Evolutionary conservation across 352 stramenopile genomes (phyloP).

Genomic region (Phytophthora aleatoria): DNA sequence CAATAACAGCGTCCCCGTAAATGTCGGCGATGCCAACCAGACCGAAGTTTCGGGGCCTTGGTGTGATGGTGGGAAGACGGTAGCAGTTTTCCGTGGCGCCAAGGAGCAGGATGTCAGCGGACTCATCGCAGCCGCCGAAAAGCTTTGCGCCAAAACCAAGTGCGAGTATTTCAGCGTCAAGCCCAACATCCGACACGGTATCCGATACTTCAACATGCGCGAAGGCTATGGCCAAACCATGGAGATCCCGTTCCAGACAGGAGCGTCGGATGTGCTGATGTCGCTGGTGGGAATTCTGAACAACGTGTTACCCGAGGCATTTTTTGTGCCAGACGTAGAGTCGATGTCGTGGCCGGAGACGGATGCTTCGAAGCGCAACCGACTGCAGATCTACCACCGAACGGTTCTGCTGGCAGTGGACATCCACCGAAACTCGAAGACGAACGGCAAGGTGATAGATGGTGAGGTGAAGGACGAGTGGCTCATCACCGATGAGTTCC

Average conservation of each 20-base stretch:
- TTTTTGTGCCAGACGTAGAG: slow-evolving; percentile 44
- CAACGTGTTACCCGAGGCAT: slow-evolving; percentile 48
- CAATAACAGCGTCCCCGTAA: slow-evolving; percentile 10
- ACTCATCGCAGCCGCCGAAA: slow-evolving; percentile 46
- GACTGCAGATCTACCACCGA: slow-evolving; percentile 44
- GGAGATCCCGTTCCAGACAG: slow-evolving; percentile 57
- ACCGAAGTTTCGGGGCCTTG: slow-evolving; percentile 22
- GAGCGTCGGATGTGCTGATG: slow-evolving; percentile 50
- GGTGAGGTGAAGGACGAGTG: neutral
- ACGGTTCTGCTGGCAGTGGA: neutral
- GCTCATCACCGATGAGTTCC: neutral
- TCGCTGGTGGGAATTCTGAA: slow-evolving; percentile 61
- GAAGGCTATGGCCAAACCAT: slow-evolving; percentile 51
- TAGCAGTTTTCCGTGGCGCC: slow-evolving; percentile 54
- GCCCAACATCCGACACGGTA: slow-evolving; percentile 8
- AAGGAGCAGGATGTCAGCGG: slow-evolving; percentile 49
- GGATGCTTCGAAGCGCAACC: slow-evolving; percentile 37
- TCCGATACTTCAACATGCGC: slow-evolving; percentile 70
- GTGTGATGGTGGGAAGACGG: slow-evolving; percentile 50
- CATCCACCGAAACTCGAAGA: neutral
- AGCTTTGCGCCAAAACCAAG: slow-evolving; percentile 45
- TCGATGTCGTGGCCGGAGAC: slow-evolving; percentile 37
- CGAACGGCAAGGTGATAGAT: neutral
- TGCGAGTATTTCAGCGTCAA: slow-evolving; percentile 65
- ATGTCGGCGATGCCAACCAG: neutral